Percentiles rank a stretch among this genome's conserved stretches.
Evolutionary conservation across 2,329 filamentous ascomycete species (phyloP).

Genomic region (Pseudogymnoascus verrucosus): DNA sequence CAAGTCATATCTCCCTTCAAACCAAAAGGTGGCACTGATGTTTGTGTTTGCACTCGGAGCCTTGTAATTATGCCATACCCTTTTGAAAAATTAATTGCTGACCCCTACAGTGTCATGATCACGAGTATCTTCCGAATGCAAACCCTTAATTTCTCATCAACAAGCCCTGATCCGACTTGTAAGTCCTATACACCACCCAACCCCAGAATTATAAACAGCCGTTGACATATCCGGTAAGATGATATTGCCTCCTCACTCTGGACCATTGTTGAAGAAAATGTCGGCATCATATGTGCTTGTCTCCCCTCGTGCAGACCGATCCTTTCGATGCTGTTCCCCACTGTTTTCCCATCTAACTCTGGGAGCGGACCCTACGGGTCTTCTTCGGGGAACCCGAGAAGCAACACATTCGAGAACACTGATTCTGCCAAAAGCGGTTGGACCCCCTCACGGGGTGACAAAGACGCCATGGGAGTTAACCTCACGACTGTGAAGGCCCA

Average conservation of each 20-base stretch:
- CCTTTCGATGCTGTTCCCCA: constrained; percentile 20
- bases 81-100: neutral
- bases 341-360: constrained; percentile 15
- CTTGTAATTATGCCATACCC: constrained; percentile 24
- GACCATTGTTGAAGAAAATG: constrained; percentile 31
- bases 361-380: neutral
- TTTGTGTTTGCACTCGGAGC: constrained; percentile 30
- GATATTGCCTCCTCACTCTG: constrained; percentile 29
- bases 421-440: constrained; percentile 14
- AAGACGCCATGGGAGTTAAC: neutral
- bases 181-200: neutral
- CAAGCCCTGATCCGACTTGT: constrained; percentile 18
- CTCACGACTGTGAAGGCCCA: constrained; percentile 3
- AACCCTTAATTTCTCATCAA: constrained; percentile 23
- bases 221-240: constrained; percentile 9
- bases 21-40: constrained; percentile 41
- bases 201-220: neutral
- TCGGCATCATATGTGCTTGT: constrained; percentile 32
- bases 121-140: constrained; percentile 29
- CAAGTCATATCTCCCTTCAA: constrained; percentile 22
- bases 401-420: constrained; percentile 8
- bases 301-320: constrained; percentile 31
- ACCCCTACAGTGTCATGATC: constrained; percentile 21
- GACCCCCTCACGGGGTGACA: constrained; percentile 10
- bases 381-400: neutral